A percentile compares a stretch with the other conserved stretches of the same genome.
phyloP scores from a whole-genome alignment of 1,284 basidiomycete species.

The Boletus smithii region DNA sequence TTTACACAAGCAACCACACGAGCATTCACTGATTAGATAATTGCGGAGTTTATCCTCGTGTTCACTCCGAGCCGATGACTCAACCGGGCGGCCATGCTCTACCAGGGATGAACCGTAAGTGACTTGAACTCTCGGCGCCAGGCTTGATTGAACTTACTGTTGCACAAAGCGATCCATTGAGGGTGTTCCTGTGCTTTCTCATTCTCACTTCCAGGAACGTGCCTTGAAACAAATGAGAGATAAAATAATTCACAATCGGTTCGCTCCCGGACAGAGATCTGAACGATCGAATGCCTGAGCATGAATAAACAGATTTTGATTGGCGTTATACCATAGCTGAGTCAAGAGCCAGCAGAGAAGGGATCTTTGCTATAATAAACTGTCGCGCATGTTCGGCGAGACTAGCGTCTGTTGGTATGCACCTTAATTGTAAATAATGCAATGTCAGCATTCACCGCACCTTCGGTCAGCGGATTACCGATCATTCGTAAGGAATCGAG shows the following conservation, averaged over 20 bases:
- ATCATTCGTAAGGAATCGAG: constrained; percentile 57
- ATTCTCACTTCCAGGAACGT: constrained; percentile 42
- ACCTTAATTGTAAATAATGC: constrained; percentile 3
- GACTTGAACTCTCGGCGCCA: constrained; percentile 2
- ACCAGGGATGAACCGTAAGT: neutral
- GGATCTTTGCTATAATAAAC: constrained; percentile 71
- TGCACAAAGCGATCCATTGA: constrained; percentile 59
- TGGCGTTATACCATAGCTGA: constrained; percentile 52
- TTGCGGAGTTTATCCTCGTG: constrained; percentile 55
- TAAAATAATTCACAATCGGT: constrained; percentile 88
- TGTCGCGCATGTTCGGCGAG: constrained; percentile 52
- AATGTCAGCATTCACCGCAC: constrained; percentile 32
- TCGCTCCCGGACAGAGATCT: constrained; percentile 74
- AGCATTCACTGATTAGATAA: constrained; percentile 55
- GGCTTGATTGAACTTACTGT: constrained; percentile 47
- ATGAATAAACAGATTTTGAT: constrained; percentile 4
- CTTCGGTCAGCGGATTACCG: constrained; percentile 61
- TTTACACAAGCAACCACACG: neutral
- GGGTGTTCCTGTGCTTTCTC: constrained; percentile 51
- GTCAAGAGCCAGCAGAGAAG: constrained; percentile 64
- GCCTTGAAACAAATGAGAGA: constrained; percentile 57
- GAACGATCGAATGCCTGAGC: constrained; percentile 18
- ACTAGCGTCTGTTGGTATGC: constrained; percentile 35
- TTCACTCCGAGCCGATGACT: constrained; percentile 30
- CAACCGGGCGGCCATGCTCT: constrained; percentile 64